Base-by-base conservation (phyloP, 495 filamentous ascomycete genomes). In the Penicillium odoratum region DNA sequence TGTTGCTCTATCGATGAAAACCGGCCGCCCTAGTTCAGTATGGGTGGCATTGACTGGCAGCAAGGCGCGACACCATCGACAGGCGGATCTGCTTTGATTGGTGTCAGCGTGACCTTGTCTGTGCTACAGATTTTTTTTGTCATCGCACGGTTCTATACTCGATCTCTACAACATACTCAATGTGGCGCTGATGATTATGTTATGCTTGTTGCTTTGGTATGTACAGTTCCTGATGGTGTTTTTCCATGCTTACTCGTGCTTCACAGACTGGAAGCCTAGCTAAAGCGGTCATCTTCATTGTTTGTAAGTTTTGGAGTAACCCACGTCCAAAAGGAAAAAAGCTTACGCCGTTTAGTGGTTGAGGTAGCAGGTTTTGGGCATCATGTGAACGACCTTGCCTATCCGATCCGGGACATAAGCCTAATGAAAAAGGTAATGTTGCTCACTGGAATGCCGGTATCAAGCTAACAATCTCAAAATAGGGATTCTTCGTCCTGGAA, bases 121-220 rank as follows among this genome's bases (percentile, higher is more conserved):
- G 51, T 58, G 18, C 11, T 58, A n/a, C 59, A 62, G 46, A 51
- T 62, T 16, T 10, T 62, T 3, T 50, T 62, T 34, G 59, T 58
- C 7, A 53, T 44, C 3, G 45, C 51, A 10, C 34, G 50, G 21
- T 62, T 62, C 49, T 58, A 57, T 42, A 58, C 59, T 18, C 55
- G 55, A 1, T 54, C 43, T 11, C 36, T 57, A 40, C 54, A 58
- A 34, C 54, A 55, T 6, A 46, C 48, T 8, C 18, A 16, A 25
- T 55, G 6, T 46, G 55, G 50, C 2, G 18, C 48, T 1, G 59
- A 62, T 55, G 59, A 57, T 31, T 62, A 50, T 25, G 29, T 62
- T 1, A 58, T 62, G 28, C 59, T 62, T 7, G 5, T 62, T 33
- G 59, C 59, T 10, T 43, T 62, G 55, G 59, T 62, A 33, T 40